Evolutionary conservation across 495 filamentous ascomycete genomes (phyloP).

Genomic region (Cryomyces minteri): DNA sequence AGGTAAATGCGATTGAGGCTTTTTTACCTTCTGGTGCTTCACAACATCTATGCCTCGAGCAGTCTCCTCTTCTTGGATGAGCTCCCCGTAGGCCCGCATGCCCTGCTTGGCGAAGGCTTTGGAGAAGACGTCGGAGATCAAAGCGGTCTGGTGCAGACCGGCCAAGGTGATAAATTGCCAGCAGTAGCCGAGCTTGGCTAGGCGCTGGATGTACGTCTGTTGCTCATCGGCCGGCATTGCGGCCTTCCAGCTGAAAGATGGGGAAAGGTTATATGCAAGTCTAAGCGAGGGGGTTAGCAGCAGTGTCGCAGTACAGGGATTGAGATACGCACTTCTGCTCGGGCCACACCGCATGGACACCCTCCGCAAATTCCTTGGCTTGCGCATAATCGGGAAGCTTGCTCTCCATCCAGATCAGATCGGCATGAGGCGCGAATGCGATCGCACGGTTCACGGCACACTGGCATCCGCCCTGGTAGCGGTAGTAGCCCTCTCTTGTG

Average conservation of each 20-base stretch:
- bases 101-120: slow-evolving; percentile 62
- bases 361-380: slow-evolving; percentile 84
- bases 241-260: slow-evolving; percentile 98
- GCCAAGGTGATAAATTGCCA: slow-evolving; percentile 99
- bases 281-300: slow-evolving; percentile 18
- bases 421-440: slow-evolving; percentile 84
- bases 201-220: slow-evolving; percentile 88
- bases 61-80: slow-evolving; percentile 96
- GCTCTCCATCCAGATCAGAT: slow-evolving; percentile 98
- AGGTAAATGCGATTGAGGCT: no score
- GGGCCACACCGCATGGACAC: slow-evolving; percentile 87
- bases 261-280: slow-evolving; percentile 91
- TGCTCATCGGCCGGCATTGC: slow-evolving; percentile 89
- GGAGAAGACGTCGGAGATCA: slow-evolving; percentile 77
- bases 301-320: background rate
- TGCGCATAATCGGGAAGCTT: slow-evolving; percentile 86
- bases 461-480: slow-evolving; percentile 76
- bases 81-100: slow-evolving; percentile 93
- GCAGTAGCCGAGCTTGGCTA: slow-evolving; percentile 79
- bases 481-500: slow-evolving; percentile 88
- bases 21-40: slow-evolving; percentile 64
- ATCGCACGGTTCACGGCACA: slow-evolving; percentile 83
- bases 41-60: slow-evolving; percentile 79
- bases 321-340: slow-evolving; percentile 80
- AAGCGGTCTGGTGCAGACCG: slow-evolving; percentile 87